These are phyloP conservation scores for Carex cristatella DNA, from an alignment of 176 grass and related monocot species.

Conservation along the genomic window DNA sequence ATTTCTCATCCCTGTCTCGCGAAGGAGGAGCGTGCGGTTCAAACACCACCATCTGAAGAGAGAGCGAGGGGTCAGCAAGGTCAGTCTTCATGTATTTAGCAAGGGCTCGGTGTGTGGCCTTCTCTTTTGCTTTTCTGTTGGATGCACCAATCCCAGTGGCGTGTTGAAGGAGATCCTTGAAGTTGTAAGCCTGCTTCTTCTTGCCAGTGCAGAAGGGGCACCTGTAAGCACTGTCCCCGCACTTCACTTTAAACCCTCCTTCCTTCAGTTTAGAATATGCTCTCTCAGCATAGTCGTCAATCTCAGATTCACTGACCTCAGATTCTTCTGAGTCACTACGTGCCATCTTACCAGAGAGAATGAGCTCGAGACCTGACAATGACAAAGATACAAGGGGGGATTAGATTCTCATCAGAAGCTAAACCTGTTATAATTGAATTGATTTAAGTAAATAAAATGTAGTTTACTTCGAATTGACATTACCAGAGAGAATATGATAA, in stretches of 20 bases:
- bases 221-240: constrained; percentile 28
- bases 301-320: constrained; percentile 67
- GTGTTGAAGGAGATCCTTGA: constrained; percentile 67
- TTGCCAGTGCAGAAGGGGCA: constrained; percentile 74
- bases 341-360: constrained; percentile 31
- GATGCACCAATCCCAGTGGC: constrained; percentile 51
- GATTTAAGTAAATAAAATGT: too few relatives aligned
- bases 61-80: not conserved
- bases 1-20: constrained; percentile 11
- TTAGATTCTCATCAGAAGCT: too few relatives aligned
- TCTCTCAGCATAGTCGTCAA: constrained; percentile 36
- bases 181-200: constrained; percentile 56
- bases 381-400: not conserved
- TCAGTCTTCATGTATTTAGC: not conserved
- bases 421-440: too few relatives aligned
- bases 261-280: constrained; percentile 23
- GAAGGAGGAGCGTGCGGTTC: not conserved
- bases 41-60: not conserved
- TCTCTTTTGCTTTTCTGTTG: constrained; percentile 28
- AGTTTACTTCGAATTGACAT: too few relatives aligned
- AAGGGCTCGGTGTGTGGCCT: too few relatives aligned
- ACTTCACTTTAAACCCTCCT: constrained; percentile 33
- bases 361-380: not conserved
- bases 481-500: too few relatives aligned
- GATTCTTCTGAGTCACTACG: constrained; percentile 36